These are phyloP conservation scores for Tylopilus cervinicoccineus DNA, from an alignment of 768 basidiomycete genomes.

Conservation along the genomic window DNA sequence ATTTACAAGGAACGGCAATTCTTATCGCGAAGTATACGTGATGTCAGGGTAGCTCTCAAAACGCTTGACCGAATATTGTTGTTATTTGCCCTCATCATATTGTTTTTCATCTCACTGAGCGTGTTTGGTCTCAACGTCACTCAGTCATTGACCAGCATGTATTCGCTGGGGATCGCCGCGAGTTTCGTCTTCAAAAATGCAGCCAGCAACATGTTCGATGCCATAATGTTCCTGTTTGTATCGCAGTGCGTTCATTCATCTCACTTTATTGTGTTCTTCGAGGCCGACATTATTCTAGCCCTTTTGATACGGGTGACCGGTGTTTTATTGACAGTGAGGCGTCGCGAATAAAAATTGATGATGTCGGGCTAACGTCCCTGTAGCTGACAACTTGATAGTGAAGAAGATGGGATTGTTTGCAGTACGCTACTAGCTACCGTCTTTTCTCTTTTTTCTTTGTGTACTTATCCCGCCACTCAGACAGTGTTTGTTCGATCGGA, in stretches of 20 bases:
- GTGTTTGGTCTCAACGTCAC: constrained; percentile 67
- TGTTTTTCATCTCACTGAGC: constrained; percentile 72
- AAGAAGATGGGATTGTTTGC: constrained; percentile 81
- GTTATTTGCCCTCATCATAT: constrained; percentile 55
- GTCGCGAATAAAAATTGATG: background rate
- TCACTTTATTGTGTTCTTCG: background rate
- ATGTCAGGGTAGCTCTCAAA: constrained; percentile 62
- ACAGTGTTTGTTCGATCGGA: constrained; percentile 71
- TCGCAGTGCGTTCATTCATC: constrained; percentile 59
- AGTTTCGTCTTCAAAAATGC: constrained; percentile 81
- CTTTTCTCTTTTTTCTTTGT: background rate
- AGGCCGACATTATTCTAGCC: constrained; percentile 36
- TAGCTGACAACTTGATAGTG: constrained; percentile 67
- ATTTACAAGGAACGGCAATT: constrained; percentile 78
- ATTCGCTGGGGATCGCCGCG: constrained; percentile 66
- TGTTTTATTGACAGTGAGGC: constrained; percentile 61
- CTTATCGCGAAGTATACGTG: constrained; percentile 72
- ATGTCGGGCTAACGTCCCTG: constrained; percentile 5
- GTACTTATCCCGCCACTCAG: constrained; percentile 23
- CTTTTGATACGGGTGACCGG: constrained; percentile 81
- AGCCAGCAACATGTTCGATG: constrained; percentile 69
- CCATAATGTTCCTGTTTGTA: constrained; percentile 80
- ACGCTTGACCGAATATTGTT: constrained; percentile 64
- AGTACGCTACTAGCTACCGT: constrained; percentile 31
- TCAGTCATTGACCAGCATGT: constrained; percentile 66